Conservation (phyloP, 164 flowering plant species). For the Vitis rupestris region DNA sequence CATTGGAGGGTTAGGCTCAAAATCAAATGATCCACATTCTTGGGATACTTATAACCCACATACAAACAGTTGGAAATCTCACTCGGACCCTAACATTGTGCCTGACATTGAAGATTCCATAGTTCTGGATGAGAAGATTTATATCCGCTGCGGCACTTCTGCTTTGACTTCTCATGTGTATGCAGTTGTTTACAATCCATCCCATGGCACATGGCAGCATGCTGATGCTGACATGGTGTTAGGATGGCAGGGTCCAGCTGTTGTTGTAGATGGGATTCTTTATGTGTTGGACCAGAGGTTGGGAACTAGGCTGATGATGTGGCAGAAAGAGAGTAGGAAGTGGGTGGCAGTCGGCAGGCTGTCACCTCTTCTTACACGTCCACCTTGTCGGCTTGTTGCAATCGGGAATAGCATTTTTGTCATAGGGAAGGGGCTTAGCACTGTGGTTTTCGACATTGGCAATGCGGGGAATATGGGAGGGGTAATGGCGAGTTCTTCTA, state of each 20-base stretch:
- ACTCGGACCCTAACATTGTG: constrained; percentile 45
- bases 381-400: constrained; percentile 78
- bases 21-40: constrained; percentile 47
- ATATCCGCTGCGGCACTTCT: constrained; percentile 49
- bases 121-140: constrained; percentile 65
- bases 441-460: constrained; percentile 59
- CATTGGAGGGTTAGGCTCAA: constrained; percentile 67
- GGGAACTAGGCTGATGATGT: constrained; percentile 73
- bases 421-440: constrained; percentile 73
- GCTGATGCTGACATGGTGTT: constrained; percentile 57
- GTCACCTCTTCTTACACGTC: constrained; percentile 52
- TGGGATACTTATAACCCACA: constrained; percentile 65
- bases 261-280: constrained; percentile 57
- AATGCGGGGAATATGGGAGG: constrained; percentile 36
- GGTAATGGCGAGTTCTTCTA: constrained; percentile 56
- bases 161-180: constrained; percentile 31
- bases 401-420: constrained; percentile 61
- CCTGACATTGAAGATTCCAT: constrained; percentile 65
- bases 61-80: constrained; percentile 43
- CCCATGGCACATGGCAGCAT: constrained; percentile 53
- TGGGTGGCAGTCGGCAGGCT: constrained; percentile 74
- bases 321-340: constrained; percentile 51
- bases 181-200: constrained; percentile 55
- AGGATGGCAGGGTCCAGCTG: constrained; percentile 84
- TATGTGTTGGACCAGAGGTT: constrained; percentile 76